Conservation (phyloP, 441 rosid species). For the Jatropha multifida region DNA sequence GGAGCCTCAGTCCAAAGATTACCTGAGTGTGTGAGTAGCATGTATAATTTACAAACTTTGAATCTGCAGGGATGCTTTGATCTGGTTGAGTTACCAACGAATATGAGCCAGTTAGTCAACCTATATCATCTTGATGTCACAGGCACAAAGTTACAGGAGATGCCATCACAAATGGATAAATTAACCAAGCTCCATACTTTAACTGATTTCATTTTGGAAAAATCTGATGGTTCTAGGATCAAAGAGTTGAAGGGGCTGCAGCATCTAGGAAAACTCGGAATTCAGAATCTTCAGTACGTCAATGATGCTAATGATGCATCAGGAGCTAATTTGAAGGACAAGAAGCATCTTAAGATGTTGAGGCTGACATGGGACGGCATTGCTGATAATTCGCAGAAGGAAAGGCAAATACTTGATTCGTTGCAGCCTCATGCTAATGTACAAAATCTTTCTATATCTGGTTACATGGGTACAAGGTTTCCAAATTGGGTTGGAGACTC, state of each 20-base stretch:
- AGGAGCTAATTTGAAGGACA: conserved; percentile 36
- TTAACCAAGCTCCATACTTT: conserved; percentile 33
- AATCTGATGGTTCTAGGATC: conserved; percentile 26
- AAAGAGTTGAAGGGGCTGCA: conserved; percentile 31
- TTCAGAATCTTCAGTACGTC: conserved; percentile 38
- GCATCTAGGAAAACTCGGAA: conserved; percentile 22
- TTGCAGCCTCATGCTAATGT: conserved; percentile 5
- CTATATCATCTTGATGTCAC: conserved; percentile 33
- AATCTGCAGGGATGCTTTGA: conserved; percentile 15
- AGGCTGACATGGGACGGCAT: conserved; percentile 32
- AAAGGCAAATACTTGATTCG: conserved; percentile 15
- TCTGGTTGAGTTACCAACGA: conserved; percentile 30
- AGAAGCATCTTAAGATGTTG: conserved; percentile 27
- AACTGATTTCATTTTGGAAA: conserved; percentile 33
- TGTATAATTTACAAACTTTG: conserved; percentile 19
- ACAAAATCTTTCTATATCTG: conserved; percentile 8
- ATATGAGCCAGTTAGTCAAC: conserved; percentile 28
- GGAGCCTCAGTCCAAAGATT: conserved; percentile 24
- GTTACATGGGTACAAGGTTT: conserved; percentile 33
- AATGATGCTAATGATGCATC: conserved; percentile 23
- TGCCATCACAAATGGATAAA: conserved; percentile 38
- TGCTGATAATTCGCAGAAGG: conserved; percentile 10
- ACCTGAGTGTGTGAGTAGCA: conserved; percentile 26
- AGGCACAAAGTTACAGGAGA: conserved; percentile 27
- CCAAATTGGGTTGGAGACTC: conserved; percentile 34